Percentiles rank a stretch among this genome's conserved stretches.
phyloP scores from a whole-genome alignment of 225 moss, liverwort and hornwort species.

The Climacium dendroides region DNA sequence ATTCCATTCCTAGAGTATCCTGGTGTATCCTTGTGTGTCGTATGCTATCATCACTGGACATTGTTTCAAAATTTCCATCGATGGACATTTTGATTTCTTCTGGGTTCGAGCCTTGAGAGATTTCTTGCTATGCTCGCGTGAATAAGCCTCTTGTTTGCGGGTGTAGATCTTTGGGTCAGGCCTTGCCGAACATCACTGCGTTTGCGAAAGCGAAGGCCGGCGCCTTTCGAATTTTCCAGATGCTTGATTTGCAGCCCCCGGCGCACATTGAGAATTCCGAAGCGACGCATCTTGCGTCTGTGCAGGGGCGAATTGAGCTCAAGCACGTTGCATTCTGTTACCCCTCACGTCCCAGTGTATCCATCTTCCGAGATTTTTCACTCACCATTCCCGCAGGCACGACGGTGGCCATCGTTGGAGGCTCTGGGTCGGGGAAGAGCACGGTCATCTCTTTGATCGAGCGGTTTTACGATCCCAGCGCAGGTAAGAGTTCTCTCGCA shows the following conservation, averaged over 20 bases:
- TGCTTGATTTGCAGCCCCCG: slow-evolving; percentile 4
- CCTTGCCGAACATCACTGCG: background rate
- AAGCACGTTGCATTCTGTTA: slow-evolving; percentile 17
- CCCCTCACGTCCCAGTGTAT: slow-evolving; percentile 23
- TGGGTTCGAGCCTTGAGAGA: background rate
- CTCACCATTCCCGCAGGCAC: slow-evolving; percentile 23
- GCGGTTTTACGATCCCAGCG: slow-evolving; percentile 28
- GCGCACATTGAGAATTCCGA: background rate
- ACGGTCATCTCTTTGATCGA: slow-evolving; percentile 32
- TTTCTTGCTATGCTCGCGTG: background rate
- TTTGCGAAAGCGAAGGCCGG: slow-evolving; percentile 25
- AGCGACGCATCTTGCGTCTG: background rate
- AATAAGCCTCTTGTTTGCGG: background rate
- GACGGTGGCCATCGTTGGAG: slow-evolving; percentile 33
- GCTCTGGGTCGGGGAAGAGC: slow-evolving; percentile 37
- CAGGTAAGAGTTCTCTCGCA: background rate
- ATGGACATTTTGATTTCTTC: background rate
- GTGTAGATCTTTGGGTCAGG: slow-evolving; percentile 19
- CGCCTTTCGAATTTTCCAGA: slow-evolving; percentile 17
- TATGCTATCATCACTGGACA: background rate
- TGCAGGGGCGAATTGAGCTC: slow-evolving; percentile 32
- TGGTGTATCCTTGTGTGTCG: background rate
- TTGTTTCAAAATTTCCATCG: background rate
- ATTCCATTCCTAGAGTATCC: background rate
- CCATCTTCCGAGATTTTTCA: slow-evolving; percentile 23